A percentile compares a stretch with the other conserved stretches of the same genome.
These are phyloP conservation scores for Colletotrichum liriopes DNA, from an alignment of 2,329 filamentous ascomycete species.

Conservation along the genomic window DNA sequence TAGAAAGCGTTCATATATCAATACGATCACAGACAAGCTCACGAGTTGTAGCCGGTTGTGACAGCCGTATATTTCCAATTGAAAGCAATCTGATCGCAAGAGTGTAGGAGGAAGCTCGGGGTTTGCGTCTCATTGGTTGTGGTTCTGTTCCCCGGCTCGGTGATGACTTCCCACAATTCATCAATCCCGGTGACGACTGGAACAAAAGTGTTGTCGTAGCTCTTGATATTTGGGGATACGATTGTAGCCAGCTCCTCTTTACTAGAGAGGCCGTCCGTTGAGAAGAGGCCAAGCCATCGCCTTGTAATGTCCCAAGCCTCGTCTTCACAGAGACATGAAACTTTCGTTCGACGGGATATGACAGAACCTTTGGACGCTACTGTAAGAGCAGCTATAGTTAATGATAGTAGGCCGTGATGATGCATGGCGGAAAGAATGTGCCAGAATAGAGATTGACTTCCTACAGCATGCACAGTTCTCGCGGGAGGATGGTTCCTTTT, in stretches of 20 bases:
- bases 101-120: slow-evolving; percentile 12
- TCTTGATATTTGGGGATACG: slow-evolving; percentile 9
- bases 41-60: slow-evolving; percentile 26
- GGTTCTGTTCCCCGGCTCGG: neutral
- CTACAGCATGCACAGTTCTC: too few relatives aligned
- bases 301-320: slow-evolving; percentile 28
- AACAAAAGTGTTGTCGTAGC: slow-evolving; percentile 31
- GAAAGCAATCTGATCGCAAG: slow-evolving; percentile 33
- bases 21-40: neutral
- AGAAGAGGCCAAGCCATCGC: slow-evolving; percentile 32
- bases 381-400: neutral
- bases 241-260: slow-evolving; percentile 20
- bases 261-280: slow-evolving; percentile 4
- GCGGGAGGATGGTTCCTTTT: neutral
- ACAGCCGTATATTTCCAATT: slow-evolving; percentile 33
- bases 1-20: slow-evolving; percentile 44
- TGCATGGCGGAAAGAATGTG: neutral
- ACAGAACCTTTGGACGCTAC: neutral
- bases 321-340: slow-evolving; percentile 33
- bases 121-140: slow-evolving; percentile 16
- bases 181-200: neutral
- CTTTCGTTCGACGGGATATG: neutral
- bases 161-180: slow-evolving; percentile 21
- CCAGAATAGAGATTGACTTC: neutral
- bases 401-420: neutral